Evolutionary conservation across 2,329 filamentous ascomycete species (phyloP), one percentile per base, ranked within the genome.

Genomic region (Sphaerulina vaccinii): DNA sequence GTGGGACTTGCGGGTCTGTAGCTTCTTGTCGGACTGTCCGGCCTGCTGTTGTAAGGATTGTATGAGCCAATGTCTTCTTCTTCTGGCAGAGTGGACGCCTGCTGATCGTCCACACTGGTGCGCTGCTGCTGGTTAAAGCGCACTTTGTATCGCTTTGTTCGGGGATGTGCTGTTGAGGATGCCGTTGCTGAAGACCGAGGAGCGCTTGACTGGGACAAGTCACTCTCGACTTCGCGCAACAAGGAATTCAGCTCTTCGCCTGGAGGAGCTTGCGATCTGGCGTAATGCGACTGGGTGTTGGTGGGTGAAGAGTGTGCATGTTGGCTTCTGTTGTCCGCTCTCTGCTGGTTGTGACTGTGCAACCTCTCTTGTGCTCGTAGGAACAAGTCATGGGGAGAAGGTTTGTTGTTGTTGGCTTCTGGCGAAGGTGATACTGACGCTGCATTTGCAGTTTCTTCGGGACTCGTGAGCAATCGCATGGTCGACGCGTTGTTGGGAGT

Each of bases 381-480:
- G 51, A 66, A 67, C 35, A 66, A 59, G 38, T 65, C 64, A 62
- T 66, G 66, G 52, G 68, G 75, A 69, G 71, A 69, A 70, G 72
- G 68, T 65, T 62, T 69, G 67, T 48, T 48, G 36, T 24, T 47
- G 43, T 24, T 40, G 21, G 54, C 36, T 44, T 51, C 36, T 45
- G 50, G 53, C 49, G 58, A 41, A 46, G 58, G 51, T 58, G 57
- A 58, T 48, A 55, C 51, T 49, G 43, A 55, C 52, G 52, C 52
- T 58, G 45, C 54, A 61, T 74, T 73, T 32, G 53, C 54, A 33
- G 46, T 66, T 41, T 75, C 71, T 47, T 77, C 73, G 35, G 63
- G 67, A 57, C 72, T 71, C 57, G 75, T 75, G 68, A 79, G 70
- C 64, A 78, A 68, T 53, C 75, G 73, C 75, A 79, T 77, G 39